Conservation (phyloP, 768 basidiomycete genomes). For the Gloeopeniophorella convolvens region DNA sequence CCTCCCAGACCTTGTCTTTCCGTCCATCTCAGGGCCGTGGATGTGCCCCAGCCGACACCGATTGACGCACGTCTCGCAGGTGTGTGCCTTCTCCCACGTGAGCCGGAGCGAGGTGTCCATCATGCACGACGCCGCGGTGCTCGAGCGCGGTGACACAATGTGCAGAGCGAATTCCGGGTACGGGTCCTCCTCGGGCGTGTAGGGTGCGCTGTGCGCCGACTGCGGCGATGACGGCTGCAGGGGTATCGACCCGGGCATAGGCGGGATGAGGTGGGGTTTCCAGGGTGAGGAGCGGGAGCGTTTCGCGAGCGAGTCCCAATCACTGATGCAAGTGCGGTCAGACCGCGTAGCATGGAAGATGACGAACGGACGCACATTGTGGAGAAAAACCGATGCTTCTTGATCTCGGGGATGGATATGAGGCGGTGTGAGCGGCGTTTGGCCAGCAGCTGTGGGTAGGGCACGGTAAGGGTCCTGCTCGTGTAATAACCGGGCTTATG, state of each 20-base stretch:
- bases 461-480: too few species aligned
- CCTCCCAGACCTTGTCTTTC: background rate
- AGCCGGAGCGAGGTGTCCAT: background rate
- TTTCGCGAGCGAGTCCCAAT: background rate
- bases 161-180: background rate
- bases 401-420: conserved; percentile 1
- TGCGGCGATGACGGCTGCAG: background rate
- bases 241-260: background rate
- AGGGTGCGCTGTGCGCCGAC: background rate
- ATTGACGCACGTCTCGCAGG: background rate
- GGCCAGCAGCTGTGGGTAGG: background rate
- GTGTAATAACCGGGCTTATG: background rate
- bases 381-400: background rate
- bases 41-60: background rate
- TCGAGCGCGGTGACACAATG: background rate
- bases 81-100: background rate
- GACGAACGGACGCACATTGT: background rate
- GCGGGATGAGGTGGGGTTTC: background rate
- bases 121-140: too few species aligned
- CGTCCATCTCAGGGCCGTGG: background rate
- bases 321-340: background rate
- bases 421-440: background rate
- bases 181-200: background rate
- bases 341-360: background rate
- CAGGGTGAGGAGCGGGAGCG: background rate